Base-by-base conservation (phyloP, 306 rosid species). In the Heteromeles arbutifolia region DNA sequence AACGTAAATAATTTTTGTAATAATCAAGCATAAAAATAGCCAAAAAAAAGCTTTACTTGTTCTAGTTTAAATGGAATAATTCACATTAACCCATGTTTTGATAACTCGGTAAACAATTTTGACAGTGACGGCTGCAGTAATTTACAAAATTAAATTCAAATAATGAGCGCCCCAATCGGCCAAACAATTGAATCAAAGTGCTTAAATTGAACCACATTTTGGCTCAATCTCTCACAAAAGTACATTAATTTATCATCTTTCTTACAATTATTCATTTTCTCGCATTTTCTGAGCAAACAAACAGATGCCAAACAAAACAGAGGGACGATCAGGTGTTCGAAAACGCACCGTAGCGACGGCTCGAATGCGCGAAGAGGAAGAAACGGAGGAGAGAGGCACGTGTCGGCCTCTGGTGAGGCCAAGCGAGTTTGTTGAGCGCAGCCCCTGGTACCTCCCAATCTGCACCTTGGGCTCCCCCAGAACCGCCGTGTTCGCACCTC, bases 321-420 rank as follows among this genome's bases (percentile, higher is more conserved):
- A 29, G 11, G 11, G 11, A 29, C 54, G 62, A 4, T 6, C 6
- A 7, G 11, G 58, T 5, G 5, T 48, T 15, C 3, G 53, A 13
- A 75, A 74, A 61, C 87, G 68, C 39, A 95, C 99, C 88, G 99
- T 84, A 61, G 96, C 79, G 11, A 92, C 92, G 54, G 97, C 97
- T 21, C 93, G 87, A 15, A 84, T 76, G 45, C 84, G 67, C 44
- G 88, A 73, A 4, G 90, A 82, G 29, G 92, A 48, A 5, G 54
- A 84, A 28, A 76, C 29, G 3, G 91, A 39, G 44, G 88, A 78
- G 72, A 79, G 81, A 31, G 44, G 73, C 45, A 62, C 22, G 61
- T 67, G 75, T 77, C 68, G 68, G 39, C 88, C 62, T 19, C 67
- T 81, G n/a, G 74, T 0, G 79, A 86, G 79, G 64, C 85, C 56